Evolutionary conservation across 192 early-diverging fungal genomes (phyloP).

Genomic region (Fimicolochytrium jonesii): DNA sequence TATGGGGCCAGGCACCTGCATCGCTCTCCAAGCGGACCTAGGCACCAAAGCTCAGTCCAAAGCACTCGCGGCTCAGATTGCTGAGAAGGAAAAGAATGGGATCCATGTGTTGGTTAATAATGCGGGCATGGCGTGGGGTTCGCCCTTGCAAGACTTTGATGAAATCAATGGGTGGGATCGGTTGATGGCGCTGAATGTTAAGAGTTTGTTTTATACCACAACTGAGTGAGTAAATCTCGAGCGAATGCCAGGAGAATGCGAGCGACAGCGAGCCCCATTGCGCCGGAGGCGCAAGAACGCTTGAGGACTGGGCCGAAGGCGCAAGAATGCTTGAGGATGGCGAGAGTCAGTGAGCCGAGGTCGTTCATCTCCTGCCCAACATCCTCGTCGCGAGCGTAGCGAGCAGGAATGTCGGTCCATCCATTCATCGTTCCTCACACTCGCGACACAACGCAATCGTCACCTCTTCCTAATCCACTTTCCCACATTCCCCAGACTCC

Average conservation of each 20-base stretch:
- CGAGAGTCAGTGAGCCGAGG: too few relatives aligned
- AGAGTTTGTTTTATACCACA: constrained; percentile 74
- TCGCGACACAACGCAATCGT: too few relatives aligned
- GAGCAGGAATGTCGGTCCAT: too few relatives aligned
- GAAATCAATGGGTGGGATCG: constrained; percentile 54
- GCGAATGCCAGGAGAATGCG: too few relatives aligned
- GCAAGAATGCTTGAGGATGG: too few relatives aligned
- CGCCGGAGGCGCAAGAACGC: too few relatives aligned
- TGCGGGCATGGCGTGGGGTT: constrained; percentile 50
- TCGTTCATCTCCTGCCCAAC: too few relatives aligned
- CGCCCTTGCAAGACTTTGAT: constrained; percentile 31
- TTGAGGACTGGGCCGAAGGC: too few relatives aligned
- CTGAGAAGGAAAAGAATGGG: constrained; percentile 46
- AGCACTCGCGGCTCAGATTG: constrained; percentile 51
- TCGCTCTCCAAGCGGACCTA: constrained; percentile 71
- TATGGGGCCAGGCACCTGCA: constrained; percentile 67
- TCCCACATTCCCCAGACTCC: constrained; percentile 30
- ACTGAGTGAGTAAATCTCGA: constrained; percentile 42
- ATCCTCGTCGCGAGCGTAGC: too few relatives aligned
- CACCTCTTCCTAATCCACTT: too few relatives aligned
- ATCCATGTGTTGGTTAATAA: constrained; percentile 89
- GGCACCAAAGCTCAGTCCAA: constrained; percentile 53
- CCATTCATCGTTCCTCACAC: too few relatives aligned
- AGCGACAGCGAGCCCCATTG: too few relatives aligned
- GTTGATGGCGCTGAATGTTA: constrained; percentile 81